A percentile compares a stretch with the other conserved stretches of the same genome.
These are phyloP conservation scores for Grigorovia jiainica DNA, from an alignment of 805 yeast genomes.

Conservation along the genomic window DNA sequence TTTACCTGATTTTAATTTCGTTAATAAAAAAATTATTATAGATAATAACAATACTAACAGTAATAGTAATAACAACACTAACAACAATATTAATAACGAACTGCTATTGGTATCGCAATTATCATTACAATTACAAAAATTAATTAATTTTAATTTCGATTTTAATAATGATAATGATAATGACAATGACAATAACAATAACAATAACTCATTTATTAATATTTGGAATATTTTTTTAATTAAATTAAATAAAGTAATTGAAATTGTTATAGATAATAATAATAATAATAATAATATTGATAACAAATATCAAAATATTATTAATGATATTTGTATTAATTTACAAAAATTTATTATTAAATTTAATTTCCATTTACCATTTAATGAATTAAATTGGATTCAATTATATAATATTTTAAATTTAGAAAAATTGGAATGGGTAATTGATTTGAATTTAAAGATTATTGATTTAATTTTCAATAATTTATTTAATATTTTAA, in stretches of 20 bases:
- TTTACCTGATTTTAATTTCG: constrained; percentile 10
- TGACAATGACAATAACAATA: neutral
- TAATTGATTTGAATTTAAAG: neutral
- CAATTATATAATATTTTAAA: neutral
- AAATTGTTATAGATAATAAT: neutral
- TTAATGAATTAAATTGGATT: neutral
- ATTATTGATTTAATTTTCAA: neutral
- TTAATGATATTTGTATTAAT: neutral
- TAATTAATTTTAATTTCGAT: neutral
- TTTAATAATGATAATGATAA: neutral
- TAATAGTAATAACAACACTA: neutral
- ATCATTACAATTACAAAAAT: neutral
- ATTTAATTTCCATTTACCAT: neutral
- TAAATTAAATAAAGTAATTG: neutral
- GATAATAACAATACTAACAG: neutral
- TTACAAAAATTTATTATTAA: neutral
- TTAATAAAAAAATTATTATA: neutral
- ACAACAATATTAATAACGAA: neutral
- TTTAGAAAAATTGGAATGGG: neutral
- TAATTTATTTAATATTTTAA: neutral
- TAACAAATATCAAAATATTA: neutral
- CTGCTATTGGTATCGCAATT: neutral
- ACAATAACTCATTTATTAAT: neutral
- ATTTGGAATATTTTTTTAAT: neutral
- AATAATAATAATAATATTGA: neutral